Percentiles rank a stretch among this genome's conserved stretches.
Evolutionary conservation across 106 monocot genomes (phyloP).

Genomic region (Apostasia ramifera): DNA sequence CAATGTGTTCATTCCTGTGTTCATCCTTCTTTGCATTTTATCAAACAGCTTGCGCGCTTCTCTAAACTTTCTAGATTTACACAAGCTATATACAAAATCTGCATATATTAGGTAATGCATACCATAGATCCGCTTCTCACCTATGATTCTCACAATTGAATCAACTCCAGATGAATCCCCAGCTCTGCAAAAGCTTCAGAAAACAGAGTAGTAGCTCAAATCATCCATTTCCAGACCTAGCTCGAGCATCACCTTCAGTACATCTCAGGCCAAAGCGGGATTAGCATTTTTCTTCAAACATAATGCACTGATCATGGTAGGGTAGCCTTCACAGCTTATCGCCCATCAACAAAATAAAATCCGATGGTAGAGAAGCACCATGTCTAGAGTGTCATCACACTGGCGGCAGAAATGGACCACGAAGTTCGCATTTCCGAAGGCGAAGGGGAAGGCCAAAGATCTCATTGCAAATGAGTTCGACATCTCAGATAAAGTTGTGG

Average conservation of each 20-base stretch:
- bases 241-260: slow-evolving; percentile 28
- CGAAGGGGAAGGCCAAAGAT: neutral
- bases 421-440: slow-evolving; percentile 6
- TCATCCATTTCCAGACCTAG: slow-evolving; percentile 24
- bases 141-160: slow-evolving; percentile 19
- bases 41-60: slow-evolving; percentile 40
- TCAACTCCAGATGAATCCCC: slow-evolving; percentile 27
- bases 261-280: slow-evolving; percentile 9
- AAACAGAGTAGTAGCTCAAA: slow-evolving; percentile 21
- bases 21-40: slow-evolving; percentile 13
- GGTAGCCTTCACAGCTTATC: slow-evolving; percentile 9
- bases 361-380: slow-evolving; percentile 20
- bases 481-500: slow-evolving; percentile 9
- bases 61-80: slow-evolving; percentile 22
- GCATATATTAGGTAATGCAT: slow-evolving; percentile 18
- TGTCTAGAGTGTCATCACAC: slow-evolving; percentile 2
- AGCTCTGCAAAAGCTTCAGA: slow-evolving; percentile 23
- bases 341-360: slow-evolving; percentile 7
- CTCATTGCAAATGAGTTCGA: slow-evolving; percentile 16
- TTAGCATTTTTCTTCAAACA: slow-evolving; percentile 8
- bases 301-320: slow-evolving; percentile 15
- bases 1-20: too few relatives aligned
- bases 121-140: slow-evolving; percentile 6
- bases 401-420: slow-evolving; percentile 6
- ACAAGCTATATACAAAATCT: slow-evolving; percentile 23